Conservation (phyloP, 108 stramenopile genomes). For the Fragilaria crotonensis region DNA sequence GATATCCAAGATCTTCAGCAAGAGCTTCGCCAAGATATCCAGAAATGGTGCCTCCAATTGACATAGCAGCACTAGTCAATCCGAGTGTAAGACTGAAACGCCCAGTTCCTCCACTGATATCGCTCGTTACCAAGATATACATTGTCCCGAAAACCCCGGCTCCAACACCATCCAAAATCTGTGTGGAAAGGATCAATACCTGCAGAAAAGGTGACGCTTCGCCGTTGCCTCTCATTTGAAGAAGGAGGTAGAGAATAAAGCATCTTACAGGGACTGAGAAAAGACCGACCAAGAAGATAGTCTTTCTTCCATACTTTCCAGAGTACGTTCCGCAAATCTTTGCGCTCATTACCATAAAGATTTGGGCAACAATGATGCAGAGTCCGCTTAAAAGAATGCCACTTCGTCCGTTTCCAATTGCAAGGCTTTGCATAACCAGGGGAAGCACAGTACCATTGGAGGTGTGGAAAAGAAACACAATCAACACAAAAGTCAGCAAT, state of each 20-base stretch:
- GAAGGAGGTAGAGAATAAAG: slow-evolving; percentile 49
- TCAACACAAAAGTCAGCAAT: slow-evolving; percentile 60
- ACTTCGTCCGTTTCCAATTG: slow-evolving; percentile 61
- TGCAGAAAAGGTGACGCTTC: slow-evolving; percentile 34
- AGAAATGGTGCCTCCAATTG: slow-evolving; percentile 86
- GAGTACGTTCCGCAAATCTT: slow-evolving; percentile 80
- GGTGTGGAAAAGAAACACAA: slow-evolving; percentile 79
- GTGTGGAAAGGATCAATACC: slow-evolving; percentile 71
- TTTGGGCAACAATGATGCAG: slow-evolving; percentile 80
- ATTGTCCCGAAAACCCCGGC: slow-evolving; percentile 86
- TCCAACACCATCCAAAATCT: slow-evolving; percentile 83
- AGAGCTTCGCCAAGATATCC: slow-evolving; percentile 81
- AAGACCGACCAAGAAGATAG: slow-evolving; percentile 70
- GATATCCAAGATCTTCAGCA: slow-evolving; percentile 70
- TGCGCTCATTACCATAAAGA: slow-evolving; percentile 75
- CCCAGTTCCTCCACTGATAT: slow-evolving; percentile 79
- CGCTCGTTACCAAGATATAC: slow-evolving; percentile 87
- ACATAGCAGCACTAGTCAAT: slow-evolving; percentile 81
- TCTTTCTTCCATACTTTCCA: slow-evolving; percentile 70
- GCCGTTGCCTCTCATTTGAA: slow-evolving; percentile 35
- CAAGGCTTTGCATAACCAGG: slow-evolving; percentile 82
- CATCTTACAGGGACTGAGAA: slow-evolving; percentile 77
- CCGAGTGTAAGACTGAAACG: slow-evolving; percentile 77
- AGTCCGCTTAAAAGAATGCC: slow-evolving; percentile 80
- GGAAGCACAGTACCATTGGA: slow-evolving; percentile 83